These are phyloP conservation scores for Pascua sp. DNA, from an alignment of 1,284 basidiomycete genomes.

Conservation along the genomic window DNA sequence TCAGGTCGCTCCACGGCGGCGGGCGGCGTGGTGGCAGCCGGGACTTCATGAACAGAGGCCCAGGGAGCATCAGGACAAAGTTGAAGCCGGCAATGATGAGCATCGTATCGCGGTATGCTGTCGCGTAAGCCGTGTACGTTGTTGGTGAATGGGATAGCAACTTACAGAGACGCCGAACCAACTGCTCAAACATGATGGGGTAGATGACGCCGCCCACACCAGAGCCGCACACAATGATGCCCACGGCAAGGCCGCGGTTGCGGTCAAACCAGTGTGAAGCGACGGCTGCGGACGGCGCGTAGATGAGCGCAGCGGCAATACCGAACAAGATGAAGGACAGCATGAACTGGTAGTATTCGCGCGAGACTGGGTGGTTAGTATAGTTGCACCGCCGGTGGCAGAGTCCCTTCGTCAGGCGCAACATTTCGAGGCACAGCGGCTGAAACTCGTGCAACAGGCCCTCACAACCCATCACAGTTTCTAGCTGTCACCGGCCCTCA, in stretches of 20 bases:
- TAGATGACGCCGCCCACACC: slow-evolving; percentile 42
- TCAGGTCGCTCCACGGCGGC: slow-evolving; percentile 28
- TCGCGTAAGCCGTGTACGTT: background rate
- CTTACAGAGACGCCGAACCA: slow-evolving; percentile 32
- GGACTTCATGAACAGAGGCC: slow-evolving; percentile 37
- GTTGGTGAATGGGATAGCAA: background rate
- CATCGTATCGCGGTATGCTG: slow-evolving; percentile 38
- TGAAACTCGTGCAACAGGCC: too few relatives aligned
- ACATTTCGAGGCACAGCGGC: slow-evolving; percentile 4
- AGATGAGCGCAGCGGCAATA: slow-evolving; percentile 33
- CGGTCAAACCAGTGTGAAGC: slow-evolving; percentile 44
- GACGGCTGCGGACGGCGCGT: slow-evolving; percentile 39
- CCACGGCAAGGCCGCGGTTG: slow-evolving; percentile 35
- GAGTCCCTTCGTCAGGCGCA: slow-evolving; percentile 21
- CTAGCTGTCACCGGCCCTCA: too few relatives aligned
- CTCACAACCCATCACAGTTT: too few relatives aligned
- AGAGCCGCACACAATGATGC: slow-evolving; percentile 38
- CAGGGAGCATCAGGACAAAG: slow-evolving; percentile 35
- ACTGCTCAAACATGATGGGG: slow-evolving; percentile 39
- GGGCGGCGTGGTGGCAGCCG: slow-evolving; percentile 35
- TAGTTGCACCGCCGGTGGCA: too few relatives aligned
- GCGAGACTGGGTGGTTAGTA: slow-evolving; percentile 27
- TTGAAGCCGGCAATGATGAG: slow-evolving; percentile 42
- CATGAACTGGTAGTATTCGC: slow-evolving; percentile 44
- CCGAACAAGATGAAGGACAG: slow-evolving; percentile 39